A percentile compares a stretch with the other conserved stretches of the same genome.
phyloP scores from a whole-genome alignment of 495 filamentous ascomycete species.

The Glonium stellatum region DNA sequence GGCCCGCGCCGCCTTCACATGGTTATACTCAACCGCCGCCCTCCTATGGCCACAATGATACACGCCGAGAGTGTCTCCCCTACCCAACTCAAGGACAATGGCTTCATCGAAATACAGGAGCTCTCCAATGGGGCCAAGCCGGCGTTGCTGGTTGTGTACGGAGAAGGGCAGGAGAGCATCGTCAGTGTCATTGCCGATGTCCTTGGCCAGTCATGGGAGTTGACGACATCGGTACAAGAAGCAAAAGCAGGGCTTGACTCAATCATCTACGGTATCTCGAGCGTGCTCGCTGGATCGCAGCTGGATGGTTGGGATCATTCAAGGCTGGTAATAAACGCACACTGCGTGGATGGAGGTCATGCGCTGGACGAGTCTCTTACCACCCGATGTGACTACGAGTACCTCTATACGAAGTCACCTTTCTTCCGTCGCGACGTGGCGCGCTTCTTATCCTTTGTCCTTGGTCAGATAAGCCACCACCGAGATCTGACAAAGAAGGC shows the following conservation, averaged over 20 bases:
- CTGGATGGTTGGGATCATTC: constrained; percentile 17
- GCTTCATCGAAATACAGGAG: constrained; percentile 31
- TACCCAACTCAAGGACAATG: constrained; percentile 23
- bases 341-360: constrained; percentile 64
- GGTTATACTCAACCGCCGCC: neutral
- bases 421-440: constrained; percentile 70
- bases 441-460: constrained; percentile 66
- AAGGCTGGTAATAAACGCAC: constrained; percentile 55
- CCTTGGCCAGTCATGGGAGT: constrained; percentile 31
- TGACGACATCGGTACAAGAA: constrained; percentile 22
- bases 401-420: constrained; percentile 63
- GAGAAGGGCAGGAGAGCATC: constrained; percentile 33
- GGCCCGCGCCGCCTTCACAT: neutral
- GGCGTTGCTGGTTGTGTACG: constrained; percentile 33
- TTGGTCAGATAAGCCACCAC: constrained; percentile 69
- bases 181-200: constrained; percentile 35
- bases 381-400: constrained; percentile 68
- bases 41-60: constrained; percentile 30
- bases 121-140: constrained; percentile 28
- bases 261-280: constrained; percentile 30
- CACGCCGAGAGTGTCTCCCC: constrained; percentile 17
- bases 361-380: constrained; percentile 57
- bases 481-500: constrained; percentile 66
- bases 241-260: constrained; percentile 19
- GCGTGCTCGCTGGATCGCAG: constrained; percentile 9